These are phyloP conservation scores for Exophiala aquamarina DNA, from an alignment of 2,329 filamentous ascomycete genomes.

Conservation along the genomic window DNA sequence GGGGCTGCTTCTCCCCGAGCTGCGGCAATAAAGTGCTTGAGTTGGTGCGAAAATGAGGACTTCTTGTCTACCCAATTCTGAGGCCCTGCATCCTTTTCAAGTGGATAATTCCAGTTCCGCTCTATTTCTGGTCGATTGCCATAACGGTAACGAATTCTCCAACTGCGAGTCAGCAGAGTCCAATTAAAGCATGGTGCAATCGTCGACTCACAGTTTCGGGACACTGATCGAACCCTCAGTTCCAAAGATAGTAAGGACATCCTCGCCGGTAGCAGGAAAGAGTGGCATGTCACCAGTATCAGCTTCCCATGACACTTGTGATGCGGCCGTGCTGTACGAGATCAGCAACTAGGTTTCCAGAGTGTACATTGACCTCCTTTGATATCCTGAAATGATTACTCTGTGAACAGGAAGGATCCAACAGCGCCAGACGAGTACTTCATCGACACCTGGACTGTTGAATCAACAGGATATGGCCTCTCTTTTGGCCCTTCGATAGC, in stretches of 20 bases:
- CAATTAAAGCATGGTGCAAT: background rate
- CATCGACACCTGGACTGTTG: background rate
- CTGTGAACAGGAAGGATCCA: slow-evolving; percentile 2
- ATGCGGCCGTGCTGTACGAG: background rate
- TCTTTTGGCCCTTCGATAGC: background rate
- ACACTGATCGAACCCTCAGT: slow-evolving; percentile 7
- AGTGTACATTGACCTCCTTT: background rate
- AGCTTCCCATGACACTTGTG: slow-evolving; percentile 4
- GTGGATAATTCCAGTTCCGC: slow-evolving; percentile 5
- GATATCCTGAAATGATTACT: too few relatives aligned
- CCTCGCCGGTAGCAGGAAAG: slow-evolving; percentile 4
- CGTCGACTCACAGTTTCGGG: slow-evolving; percentile 1
- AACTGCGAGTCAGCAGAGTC: background rate
- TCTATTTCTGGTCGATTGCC: background rate
- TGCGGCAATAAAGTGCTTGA: slow-evolving; percentile 4
- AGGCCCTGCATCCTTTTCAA: slow-evolving; percentile 1
- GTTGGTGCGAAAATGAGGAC: slow-evolving; percentile 3
- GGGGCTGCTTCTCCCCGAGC: background rate
- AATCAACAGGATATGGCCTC: background rate
- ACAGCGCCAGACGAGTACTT: background rate
- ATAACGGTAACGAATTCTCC: background rate
- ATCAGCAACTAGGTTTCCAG: too few relatives aligned
- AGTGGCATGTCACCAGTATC: slow-evolving; percentile 4
- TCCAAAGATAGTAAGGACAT: slow-evolving; percentile 7
- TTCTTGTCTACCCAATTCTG: background rate